Evolutionary conservation across 2,329 filamentous ascomycete species (phyloP), one percentile per base, ranked within the genome.

Genomic region (Aaosphaeria pasadenensis): DNA sequence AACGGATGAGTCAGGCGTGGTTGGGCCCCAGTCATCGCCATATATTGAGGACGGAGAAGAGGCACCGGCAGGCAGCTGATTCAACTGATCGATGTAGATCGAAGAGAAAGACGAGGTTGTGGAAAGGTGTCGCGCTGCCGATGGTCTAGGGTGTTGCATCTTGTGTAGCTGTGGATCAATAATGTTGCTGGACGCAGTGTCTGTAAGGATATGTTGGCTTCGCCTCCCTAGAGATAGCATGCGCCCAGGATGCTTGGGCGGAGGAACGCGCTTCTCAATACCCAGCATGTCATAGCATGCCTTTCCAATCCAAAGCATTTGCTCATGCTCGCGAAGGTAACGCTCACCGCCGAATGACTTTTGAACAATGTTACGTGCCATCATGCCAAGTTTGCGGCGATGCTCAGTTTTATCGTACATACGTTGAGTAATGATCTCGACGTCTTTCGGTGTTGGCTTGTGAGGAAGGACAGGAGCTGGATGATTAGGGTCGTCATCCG

Each of bases 401-500:
- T 81, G 77, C 0, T 77, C 73, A 5, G 69, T 73, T 67, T 83
- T 83, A n/a, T 79, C 77, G 58, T 83, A 81, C 81, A 85, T 84
- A 33, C 82, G 74, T 41, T 71, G 67, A 1, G 77, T 79, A 54
- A 84, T 79, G 58, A 69, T 70, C 30, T 74, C 70, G 11, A 83
- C 79, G 39, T 84, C 79, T 5, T 74, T 64, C 0, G 66, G 62
- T 6, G 72, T 77, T 0, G 80, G 78, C 5, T 74, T 71, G 39
- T 79, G 74, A 24, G 76, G 74, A 4, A 81, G 67, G 3, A 76
- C 56, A 9, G 74, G 70, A 6, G 61, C 64, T 5, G 71, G 59
- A 28, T 65, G 58, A 9, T 66, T 67, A 3, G 69, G 69, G 4
- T 57, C 57, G 52, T 84, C 81, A 1, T 80, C 77, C 4, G 80